phyloP scores from a whole-genome alignment of 2,329 filamentous ascomycete species.

The Diaporthe longicolla region DNA sequence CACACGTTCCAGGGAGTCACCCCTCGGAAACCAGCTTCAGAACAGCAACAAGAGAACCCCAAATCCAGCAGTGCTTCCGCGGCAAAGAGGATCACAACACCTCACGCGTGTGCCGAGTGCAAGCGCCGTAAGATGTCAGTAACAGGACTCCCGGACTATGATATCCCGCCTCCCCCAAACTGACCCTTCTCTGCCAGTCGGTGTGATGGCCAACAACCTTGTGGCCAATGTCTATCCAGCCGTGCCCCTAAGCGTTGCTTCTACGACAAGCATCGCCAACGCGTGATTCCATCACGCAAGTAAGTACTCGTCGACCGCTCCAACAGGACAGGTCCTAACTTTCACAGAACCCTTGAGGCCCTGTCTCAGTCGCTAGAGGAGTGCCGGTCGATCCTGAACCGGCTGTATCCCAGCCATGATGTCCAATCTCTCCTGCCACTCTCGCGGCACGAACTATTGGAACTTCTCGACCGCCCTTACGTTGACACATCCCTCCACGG shows the following conservation, averaged over 20 bases:
- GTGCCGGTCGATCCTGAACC: conserved; percentile 73
- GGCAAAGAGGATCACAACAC: conserved; percentile 67
- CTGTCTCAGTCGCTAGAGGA: conserved; percentile 76
- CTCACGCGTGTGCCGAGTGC: conserved; percentile 81
- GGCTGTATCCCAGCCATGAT: conserved; percentile 72
- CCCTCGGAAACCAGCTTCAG: conserved; percentile 62
- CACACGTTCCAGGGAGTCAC: conserved; percentile 69
- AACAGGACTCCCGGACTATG: not conserved
- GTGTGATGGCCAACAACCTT: conserved; percentile 86
- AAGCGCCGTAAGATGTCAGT: conserved; percentile 81
- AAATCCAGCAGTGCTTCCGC: conserved; percentile 56
- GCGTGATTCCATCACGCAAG: conserved; percentile 84
- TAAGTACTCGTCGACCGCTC: conserved; percentile 57
- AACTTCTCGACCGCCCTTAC: conserved; percentile 64
- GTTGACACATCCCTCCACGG: conserved; percentile 56
- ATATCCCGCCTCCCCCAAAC: conserved; percentile 31
- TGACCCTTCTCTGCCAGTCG: conserved; percentile 60
- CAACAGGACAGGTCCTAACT: conserved; percentile 44
- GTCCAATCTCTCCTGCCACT: conserved; percentile 66
- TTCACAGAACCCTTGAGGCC: conserved; percentile 69
- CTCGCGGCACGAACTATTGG: conserved; percentile 72
- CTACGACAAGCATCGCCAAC: conserved; percentile 84
- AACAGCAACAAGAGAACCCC: conserved; percentile 56
- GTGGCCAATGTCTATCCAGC: conserved; percentile 86
- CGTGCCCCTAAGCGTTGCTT: conserved; percentile 83